A percentile compares a stretch with the other conserved stretches of the same genome.
Conservation (phyloP, 768 basidiomycete genomes). For the Pulveroboletus sp. region DNA sequence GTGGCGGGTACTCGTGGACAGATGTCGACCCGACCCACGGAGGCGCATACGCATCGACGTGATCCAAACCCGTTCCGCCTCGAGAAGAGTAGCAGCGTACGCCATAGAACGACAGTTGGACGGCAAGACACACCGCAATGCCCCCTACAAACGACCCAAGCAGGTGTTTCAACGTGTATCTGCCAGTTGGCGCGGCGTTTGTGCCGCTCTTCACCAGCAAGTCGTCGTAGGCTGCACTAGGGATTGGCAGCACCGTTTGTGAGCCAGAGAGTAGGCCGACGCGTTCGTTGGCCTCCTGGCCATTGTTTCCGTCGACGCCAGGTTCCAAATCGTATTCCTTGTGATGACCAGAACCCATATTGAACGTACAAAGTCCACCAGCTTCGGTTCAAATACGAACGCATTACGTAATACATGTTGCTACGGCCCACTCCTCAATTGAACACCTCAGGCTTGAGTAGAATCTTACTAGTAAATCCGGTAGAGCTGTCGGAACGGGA, state of each 20-base stretch:
- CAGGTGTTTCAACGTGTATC: slow-evolving; percentile 34
- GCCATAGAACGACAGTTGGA: slow-evolving; percentile 44
- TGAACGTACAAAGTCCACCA: no score
- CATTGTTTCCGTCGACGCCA: slow-evolving; percentile 5
- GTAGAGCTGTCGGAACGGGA: no score
- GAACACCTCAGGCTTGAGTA: no score
- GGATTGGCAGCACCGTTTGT: slow-evolving; percentile 11
- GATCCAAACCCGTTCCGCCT: slow-evolving; percentile 4
- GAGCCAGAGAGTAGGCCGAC: slow-evolving; percentile 36
- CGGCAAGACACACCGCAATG: slow-evolving; percentile 44
- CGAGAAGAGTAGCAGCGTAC: slow-evolving; percentile 29
- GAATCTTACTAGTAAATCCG: no score
- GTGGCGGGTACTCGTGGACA: slow-evolving; percentile 68
- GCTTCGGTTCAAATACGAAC: no score
- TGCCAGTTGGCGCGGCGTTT: not conserved
- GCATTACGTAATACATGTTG: no score
- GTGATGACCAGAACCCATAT: slow-evolving; percentile 7
- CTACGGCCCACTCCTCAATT: no score
- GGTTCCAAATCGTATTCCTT: slow-evolving; percentile 45
- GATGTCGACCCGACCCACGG: slow-evolving; percentile 74
- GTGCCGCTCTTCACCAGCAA: slow-evolving; percentile 18
- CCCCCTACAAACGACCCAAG: slow-evolving; percentile 54
- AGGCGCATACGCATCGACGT: slow-evolving; percentile 45
- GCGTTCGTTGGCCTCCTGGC: slow-evolving; percentile 24
- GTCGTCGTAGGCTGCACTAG: slow-evolving; percentile 4